These are phyloP conservation scores for Metarhizium rileyi DNA, from an alignment of 2,329 filamentous ascomycete species.

Conservation along the genomic window DNA sequence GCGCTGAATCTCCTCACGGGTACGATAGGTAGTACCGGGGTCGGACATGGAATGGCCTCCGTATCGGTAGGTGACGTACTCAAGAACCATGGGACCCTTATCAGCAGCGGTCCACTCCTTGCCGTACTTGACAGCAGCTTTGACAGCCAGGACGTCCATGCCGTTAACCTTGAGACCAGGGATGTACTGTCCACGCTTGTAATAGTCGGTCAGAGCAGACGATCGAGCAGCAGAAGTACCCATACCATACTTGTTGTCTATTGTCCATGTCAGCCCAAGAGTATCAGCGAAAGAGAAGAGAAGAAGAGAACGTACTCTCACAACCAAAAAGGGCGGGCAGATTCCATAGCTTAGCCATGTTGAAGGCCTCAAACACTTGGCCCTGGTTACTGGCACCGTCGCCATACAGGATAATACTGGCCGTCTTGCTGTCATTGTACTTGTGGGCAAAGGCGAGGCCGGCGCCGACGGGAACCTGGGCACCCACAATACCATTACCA, in stretches of 20 bases:
- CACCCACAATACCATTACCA: constrained; percentile 97
- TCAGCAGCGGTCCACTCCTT: constrained; percentile 76
- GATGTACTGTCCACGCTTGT: constrained; percentile 99
- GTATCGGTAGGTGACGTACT: constrained; percentile 99
- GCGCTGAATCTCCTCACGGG: constrained; percentile 97
- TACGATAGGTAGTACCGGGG: constrained; percentile 97
- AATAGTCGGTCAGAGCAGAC: constrained; percentile 96
- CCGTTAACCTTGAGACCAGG: constrained; percentile 98
- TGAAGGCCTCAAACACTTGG: constrained; percentile 99
- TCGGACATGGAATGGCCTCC: constrained; percentile 99
- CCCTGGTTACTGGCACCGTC: constrained; percentile 98
- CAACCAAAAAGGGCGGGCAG: constrained; percentile 92
- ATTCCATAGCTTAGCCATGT: constrained; percentile 99
- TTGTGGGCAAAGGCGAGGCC: constrained; percentile 95
- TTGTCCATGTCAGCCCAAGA: constrained; percentile 7
- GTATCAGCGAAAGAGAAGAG: background rate
- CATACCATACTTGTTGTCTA: constrained; percentile 99
- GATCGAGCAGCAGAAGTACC: constrained; percentile 91
- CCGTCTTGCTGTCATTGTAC: constrained; percentile 80
- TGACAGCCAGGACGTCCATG: constrained; percentile 97
- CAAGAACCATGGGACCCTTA: constrained; percentile 90
- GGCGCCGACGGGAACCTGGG: constrained; percentile 93
- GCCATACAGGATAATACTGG: constrained; percentile 85
- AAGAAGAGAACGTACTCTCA: constrained; percentile 63
- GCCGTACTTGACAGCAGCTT: constrained; percentile 88